Evolutionary conservation across 2,329 filamentous ascomycete species (phyloP).

Genomic region (Delphinella strobiligena): DNA sequence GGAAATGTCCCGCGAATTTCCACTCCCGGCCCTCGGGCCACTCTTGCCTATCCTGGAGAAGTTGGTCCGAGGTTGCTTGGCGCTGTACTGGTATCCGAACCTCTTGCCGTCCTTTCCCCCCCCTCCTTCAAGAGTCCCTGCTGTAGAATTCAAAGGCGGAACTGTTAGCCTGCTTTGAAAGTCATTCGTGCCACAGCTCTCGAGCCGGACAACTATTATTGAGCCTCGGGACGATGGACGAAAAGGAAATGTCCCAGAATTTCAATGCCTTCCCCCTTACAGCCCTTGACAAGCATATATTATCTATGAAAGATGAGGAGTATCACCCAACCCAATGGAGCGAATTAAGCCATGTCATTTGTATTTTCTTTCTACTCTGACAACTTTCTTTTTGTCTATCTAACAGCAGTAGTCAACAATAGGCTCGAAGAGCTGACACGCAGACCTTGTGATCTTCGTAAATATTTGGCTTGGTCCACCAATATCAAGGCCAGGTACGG

Average conservation of each 20-base stretch:
- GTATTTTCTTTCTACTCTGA: slow-evolving; percentile 20
- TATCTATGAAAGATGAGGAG: slow-evolving; percentile 40
- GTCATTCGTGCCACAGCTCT: no score
- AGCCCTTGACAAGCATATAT: slow-evolving; percentile 34
- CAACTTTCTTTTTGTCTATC: slow-evolving; percentile 5
- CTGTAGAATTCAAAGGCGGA: no score
- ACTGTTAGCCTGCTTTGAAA: no score
- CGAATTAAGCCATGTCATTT: slow-evolving; percentile 39
- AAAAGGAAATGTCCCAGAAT: background rate
- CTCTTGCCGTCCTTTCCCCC: no score
- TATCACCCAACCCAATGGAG: slow-evolving; percentile 41
- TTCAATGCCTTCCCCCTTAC: slow-evolving; percentile 33
- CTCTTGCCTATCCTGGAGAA: no score
- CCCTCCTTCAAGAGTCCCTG: no score
- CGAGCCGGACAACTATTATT: no score
- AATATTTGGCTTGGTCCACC: slow-evolving; percentile 48
- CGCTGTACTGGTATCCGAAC: no score
- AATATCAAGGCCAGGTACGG: slow-evolving; percentile 44
- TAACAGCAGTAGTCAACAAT: slow-evolving; percentile 26
- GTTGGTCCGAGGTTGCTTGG: no score
- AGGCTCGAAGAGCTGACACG: slow-evolving; percentile 45
- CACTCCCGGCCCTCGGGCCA: no score
- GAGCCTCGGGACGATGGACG: background rate
- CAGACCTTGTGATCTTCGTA: slow-evolving; percentile 45
- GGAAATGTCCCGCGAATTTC: no score